Percentiles rank a stretch among this genome's conserved stretches.
Evolutionary conservation across 345 rosid species (phyloP).

Genomic region (Excoecaria agallocha): DNA sequence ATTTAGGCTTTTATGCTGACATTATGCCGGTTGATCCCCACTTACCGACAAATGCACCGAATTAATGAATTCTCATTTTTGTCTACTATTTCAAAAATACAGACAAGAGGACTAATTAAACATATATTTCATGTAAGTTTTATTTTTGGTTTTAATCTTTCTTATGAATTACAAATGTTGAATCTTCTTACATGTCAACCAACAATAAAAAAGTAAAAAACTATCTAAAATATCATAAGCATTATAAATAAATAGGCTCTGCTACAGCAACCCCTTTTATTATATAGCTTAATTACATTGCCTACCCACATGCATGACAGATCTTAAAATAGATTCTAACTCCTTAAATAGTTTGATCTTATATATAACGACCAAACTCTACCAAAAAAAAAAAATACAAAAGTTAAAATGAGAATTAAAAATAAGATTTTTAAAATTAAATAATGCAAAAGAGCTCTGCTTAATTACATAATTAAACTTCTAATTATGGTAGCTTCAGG

Average conservation of each 20-base stretch:
- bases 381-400: neutral
- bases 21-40: slow-evolving; percentile 40
- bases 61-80: slow-evolving; percentile 9
- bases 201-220: neutral
- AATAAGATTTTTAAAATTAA: neutral
- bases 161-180: too few relatives aligned
- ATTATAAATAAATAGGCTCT: slow-evolving; percentile 18
- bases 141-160: neutral
- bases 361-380: slow-evolving; percentile 29
- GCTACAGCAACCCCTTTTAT: slow-evolving; percentile 47
- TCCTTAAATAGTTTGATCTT: slow-evolving; percentile 29
- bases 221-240: neutral
- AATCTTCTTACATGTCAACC: neutral
- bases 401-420: neutral
- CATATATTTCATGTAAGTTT: neutral
- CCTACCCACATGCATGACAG: slow-evolving; percentile 18
- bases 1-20: slow-evolving; percentile 19
- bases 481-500: slow-evolving; percentile 91
- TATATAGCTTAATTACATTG: slow-evolving; percentile 25
- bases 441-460: neutral
- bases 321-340: slow-evolving; percentile 11
- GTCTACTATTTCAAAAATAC: neutral
- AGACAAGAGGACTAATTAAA: slow-evolving; percentile 1
- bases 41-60: slow-evolving; percentile 35
- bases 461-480: slow-evolving; percentile 66